Base-by-base conservation (phyloP, 495 filamentous ascomycete species). In the Aspergillus heteromorphus region DNA sequence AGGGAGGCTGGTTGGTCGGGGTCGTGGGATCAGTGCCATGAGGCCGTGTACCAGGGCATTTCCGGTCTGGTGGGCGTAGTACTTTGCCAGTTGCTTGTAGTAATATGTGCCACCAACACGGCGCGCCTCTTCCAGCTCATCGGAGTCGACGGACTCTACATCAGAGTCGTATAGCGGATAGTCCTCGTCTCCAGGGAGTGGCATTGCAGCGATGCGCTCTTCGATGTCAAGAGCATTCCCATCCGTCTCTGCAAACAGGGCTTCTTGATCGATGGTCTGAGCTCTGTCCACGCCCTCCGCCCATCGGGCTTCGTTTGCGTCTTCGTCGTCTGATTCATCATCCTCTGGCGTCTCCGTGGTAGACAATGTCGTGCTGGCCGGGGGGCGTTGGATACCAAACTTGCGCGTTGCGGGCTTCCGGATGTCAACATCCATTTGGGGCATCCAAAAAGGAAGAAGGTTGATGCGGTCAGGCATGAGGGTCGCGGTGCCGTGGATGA, bases 401-500 rank as follows among this genome's bases (percentile, higher is more conserved):
- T 83, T 79, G 55, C 88, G 89, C 0, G 83, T 88, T 16, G 81
- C 78, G 0, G 93, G 91, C 72, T 99, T 99, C 57, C 92, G 88
- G 65, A 99, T 99, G 63, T 99, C 93, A 38, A 91, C 83, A 58
- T 91, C 88, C 95, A 99, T 99, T 71, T 99, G 93, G 0, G 93
- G 93, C 74, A 91, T 86, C 93, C 93, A 99, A 79, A 87, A 99
- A 3, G 93, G 93, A 3, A 97, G 81, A 1, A 99, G 82, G 25
- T 96, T 75, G 67, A 97, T 97, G 42, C 87, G 84, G 25, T 85
- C 79, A 0, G 91, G 92, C 69, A 96, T 93, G 17, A 97, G 69
- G 0, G 82, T 89, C 8, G 92, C 90, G 0, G 84, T 87, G 47
- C 93, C 93, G 69, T 99, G 93, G 55, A 99, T 99, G 70, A 97